Base-by-base conservation (phyloP, 2,329 filamentous ascomycete genomes). In the Botrytis porri region DNA sequence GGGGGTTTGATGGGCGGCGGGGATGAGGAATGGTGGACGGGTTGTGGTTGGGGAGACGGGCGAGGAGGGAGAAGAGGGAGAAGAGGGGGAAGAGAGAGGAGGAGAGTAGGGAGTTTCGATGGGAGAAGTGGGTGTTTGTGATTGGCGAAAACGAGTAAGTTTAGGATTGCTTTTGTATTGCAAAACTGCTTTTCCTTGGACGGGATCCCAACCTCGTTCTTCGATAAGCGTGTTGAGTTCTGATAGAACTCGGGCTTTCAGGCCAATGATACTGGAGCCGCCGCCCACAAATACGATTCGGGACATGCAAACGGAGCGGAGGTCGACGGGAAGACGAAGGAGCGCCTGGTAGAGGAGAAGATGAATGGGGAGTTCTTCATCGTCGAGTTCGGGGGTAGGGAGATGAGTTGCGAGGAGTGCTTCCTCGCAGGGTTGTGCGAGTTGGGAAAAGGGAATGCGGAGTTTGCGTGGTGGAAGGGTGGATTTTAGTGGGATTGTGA, bases 201-300 rank as follows among this genome's bases (percentile, higher is more conserved):
- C 89, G 0, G 88, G 86, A 77, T 93, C 90, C 94, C 95, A 98
- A 10, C 93, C 93, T 75, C 90, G 85, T 62, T 86, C 84, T 25
- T 89, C 84, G 8, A 96, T 86, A 0, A 97, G 83, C 1, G 84
- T 82, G 6, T 87, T 86, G 1, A 98, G 83, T 78, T 98, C 95
- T 73, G 92, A 88, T 45, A 97, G 83, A 54, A 97, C 86, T 39
- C 95, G 89, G 37, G 87, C 86, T 76, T 93, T 94, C 39, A 99
- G 83, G 1, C 96, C 96, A 0, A 95, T 87, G 14, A 98, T 89
- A 39, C 88, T 88, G 9, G 94, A 90, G 65, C 92, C 92, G 3
- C 94, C 94, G 45, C 96, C 96, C 0, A 91, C 92, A 79, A 99
- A 92, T 25, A 97, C 85, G 63, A 98, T 92, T 57, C 95, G 92